A percentile compares a stretch with the other conserved stretches of the same genome.
phyloP scores from a whole-genome alignment of 805 yeast species.

The Maudiozyma pseudohumilis region DNA sequence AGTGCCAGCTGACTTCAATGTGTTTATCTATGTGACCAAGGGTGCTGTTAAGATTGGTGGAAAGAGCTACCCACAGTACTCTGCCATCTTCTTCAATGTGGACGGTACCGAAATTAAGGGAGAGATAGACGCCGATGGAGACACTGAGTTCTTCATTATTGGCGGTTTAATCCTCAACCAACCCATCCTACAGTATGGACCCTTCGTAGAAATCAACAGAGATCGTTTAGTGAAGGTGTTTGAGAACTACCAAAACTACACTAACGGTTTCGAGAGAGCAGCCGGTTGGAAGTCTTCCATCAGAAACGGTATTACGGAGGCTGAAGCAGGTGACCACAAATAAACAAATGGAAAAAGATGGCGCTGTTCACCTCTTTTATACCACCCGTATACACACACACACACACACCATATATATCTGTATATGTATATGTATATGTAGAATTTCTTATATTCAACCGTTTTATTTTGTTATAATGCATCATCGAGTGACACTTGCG shows the following conservation, averaged over 20 bases:
- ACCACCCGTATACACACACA: too few species aligned
- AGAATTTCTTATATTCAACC: too few species aligned
- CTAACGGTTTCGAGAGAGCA: constrained; percentile 63
- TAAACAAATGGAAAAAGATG: too few species aligned
- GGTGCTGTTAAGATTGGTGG: constrained; percentile 48
- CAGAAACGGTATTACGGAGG: constrained; percentile 26
- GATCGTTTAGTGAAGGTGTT: constrained; percentile 63
- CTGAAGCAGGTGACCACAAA: constrained; percentile 5
- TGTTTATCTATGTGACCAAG: constrained; percentile 55
- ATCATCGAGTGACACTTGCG: too few species aligned
- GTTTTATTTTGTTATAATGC: too few species aligned
- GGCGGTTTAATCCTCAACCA: constrained; percentile 72
- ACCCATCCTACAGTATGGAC: constrained; percentile 78
- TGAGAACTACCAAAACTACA: constrained; percentile 56
- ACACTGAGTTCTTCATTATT: constrained; percentile 58
- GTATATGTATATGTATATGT: neutral
- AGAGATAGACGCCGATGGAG: constrained; percentile 32
- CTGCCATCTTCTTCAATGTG: constrained; percentile 53
- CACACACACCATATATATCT: neutral
- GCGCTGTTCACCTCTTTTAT: neutral
- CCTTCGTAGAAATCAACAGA: constrained; percentile 69
- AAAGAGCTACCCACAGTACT: constrained; percentile 34
- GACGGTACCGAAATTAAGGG: constrained; percentile 61
- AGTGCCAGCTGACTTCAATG: constrained; percentile 52
- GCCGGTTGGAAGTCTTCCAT: constrained; percentile 44